Evolutionary conservation across 352 stramenopile species (phyloP), one percentile per base, ranked within the genome.

Genomic region (Halophytophthora polymorphica): DNA sequence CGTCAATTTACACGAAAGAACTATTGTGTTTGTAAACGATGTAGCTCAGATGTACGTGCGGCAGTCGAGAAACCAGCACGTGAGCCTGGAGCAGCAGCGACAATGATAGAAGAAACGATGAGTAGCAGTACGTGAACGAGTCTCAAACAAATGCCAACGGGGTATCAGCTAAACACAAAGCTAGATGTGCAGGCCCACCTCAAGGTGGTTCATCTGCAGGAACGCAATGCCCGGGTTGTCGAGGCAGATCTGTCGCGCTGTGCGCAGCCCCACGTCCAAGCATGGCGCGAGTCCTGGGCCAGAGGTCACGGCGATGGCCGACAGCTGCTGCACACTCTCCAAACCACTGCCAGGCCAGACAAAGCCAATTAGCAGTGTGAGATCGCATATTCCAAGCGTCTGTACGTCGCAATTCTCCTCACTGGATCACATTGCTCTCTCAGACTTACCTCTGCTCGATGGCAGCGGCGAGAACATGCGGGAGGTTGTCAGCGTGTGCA

Each of bases 231-330:
- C 45, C 3, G 77, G 64, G 46, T 98, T 76, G 50, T 88, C 59
- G 1, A 82, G 56, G 13, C 95, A 97, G 42, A 99, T 79, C 36
- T 84, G 66, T 44, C 88, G 61, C 12, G 82, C 84, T 1, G 67
- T 70, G 38, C 88, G 75, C 42, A 96, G 89, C 1, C 96, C 97
- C 13, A 99, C 96, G 48, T 97, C 85, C 6, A 99, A 79, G 78
- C 96, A 99, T 41, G 98, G 97, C 50, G 98, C 95, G 47, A 99
- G 84, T 8, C 97, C 97, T 8, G 96, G 96, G 15, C 96, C 96
- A 11, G 96, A 90, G 2, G 96, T 99, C 45, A 98, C 96, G 10
- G 95, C 95, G 42, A 99, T 86, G 0, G 92, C 96, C 64, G 96
- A 86, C 17, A 99, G 76, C 33, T 98, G 81, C 5, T 73, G 54